phyloP scores from a whole-genome alignment of 139 green algal genomes.

The Asterochloris sp. region DNA sequence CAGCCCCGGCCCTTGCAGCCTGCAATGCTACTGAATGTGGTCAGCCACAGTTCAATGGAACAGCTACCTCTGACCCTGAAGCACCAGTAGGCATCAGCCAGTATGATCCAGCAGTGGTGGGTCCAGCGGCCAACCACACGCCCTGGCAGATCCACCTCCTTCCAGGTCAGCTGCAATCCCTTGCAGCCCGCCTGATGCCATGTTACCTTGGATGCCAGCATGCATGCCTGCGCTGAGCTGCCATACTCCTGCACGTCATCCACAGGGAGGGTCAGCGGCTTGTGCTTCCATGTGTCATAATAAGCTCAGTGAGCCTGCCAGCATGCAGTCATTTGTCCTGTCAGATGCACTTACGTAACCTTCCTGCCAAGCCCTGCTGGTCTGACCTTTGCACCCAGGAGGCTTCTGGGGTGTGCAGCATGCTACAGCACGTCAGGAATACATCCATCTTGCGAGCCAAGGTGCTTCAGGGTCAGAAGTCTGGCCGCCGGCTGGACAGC shows the following conservation, averaged over 20 bases:
- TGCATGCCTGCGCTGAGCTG: not conserved
- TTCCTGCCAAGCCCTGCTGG: too few relatives aligned
- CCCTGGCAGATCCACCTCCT: conserved; percentile 13
- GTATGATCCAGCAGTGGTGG: conserved; percentile 7
- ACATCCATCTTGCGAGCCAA: not conserved
- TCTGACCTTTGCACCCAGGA: not conserved
- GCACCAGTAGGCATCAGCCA: not conserved
- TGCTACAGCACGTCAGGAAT: not conserved
- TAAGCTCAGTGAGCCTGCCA: not conserved
- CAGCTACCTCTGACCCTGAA: not conserved
- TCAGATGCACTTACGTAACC: not conserved
- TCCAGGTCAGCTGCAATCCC: not conserved
- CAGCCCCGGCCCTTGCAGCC: too few relatives aligned
- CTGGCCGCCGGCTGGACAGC: not conserved
- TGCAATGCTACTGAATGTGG: not conserved
- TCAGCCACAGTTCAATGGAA: not conserved
- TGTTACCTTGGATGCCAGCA: not conserved
- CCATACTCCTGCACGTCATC: not conserved
- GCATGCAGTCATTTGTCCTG: not conserved
- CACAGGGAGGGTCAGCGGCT: not conserved
- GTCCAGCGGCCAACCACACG: not conserved
- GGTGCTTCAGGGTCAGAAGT: not conserved
- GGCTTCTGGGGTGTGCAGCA: not conserved
- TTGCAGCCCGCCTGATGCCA: not conserved
- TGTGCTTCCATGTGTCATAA: not conserved